Evolutionary conservation across 331 rosid species (phyloP).

Genomic region (Acacia pycnantha): DNA sequence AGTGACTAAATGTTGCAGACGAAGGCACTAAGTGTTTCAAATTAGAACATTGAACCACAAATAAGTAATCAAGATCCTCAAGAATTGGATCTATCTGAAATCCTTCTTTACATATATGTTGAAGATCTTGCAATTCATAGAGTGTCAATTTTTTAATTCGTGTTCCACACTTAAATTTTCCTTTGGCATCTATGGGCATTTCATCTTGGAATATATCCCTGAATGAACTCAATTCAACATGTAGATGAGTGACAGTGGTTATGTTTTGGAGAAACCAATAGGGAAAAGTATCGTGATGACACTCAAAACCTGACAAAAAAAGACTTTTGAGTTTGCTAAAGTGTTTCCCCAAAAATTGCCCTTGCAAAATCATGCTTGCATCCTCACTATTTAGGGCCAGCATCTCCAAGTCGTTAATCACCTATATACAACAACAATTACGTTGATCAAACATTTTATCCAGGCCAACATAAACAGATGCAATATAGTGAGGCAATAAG

Average conservation of each 20-base stretch:
- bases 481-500: too few relatives aligned
- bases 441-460: too few relatives aligned
- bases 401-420: background rate
- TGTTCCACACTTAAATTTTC: background rate
- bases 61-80: too few relatives aligned
- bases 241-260: background rate
- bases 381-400: background rate
- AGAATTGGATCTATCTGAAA: background rate
- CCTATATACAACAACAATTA: background rate
- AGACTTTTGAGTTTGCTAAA: background rate
- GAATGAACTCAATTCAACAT: background rate
- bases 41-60: background rate
- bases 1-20: background rate
- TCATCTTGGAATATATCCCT: background rate
- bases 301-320: fast-evolving
- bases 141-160: background rate
- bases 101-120: conserved; percentile 19
- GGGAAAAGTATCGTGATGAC: background rate
- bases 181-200: background rate
- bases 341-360: background rate
- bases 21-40: conserved; percentile 17
- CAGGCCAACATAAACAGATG: too few relatives aligned
- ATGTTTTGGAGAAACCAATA: background rate
- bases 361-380: background rate
- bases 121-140: background rate